Evolutionary conservation across 192 early-diverging fungal genomes (phyloP), one percentile per base, ranked within the genome.

Genomic region (Umbelopsis sp.): DNA sequence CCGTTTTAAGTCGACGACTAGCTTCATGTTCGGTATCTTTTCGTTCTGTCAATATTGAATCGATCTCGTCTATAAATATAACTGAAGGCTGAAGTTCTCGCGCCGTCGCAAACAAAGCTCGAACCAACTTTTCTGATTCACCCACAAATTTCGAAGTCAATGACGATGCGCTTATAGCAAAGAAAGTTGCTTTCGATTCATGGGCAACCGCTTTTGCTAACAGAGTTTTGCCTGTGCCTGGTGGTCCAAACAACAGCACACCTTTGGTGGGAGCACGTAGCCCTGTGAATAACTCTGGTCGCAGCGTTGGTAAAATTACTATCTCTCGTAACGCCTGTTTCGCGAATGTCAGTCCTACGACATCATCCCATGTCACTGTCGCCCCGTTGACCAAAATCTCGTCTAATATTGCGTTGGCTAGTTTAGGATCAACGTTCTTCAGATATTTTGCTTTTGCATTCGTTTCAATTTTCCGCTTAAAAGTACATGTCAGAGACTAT

Each of bases 81-180:
- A 96, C 93, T 0, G 90, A 85, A 21, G 96, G 96, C 79, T 96
- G 94, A 51, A 87, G 82, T 45, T 88, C 91, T 35, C 96, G 71
- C 1, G 96, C 96, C 0, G 97, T 94, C 0, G 96, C 94, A 82
- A 98, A 98, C 49, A 98, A 72, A 15, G 94, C 91, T 0, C 94
- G 89, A 20, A 93, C 74, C 92, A 96, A 92, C 74, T 97, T 97
- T 74, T 97, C 95, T 46, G 94, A 94, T 72, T 97, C 94, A 41
- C 95, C 93, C 4, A 95, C 89, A 94, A 95, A 98, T 73, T 97
- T 97, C 12, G 93, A 95, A 8, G 95, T 98, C 58, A 98, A 82
- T 12, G 94, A 93, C 4, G 94, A 96, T 3, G 91, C 87, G 68
- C 89, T 75, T 73, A 98, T 98, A 70, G 84, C 91, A 79, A 98